These are phyloP conservation scores for Scheffersomyces parashehatae DNA, from an alignment of 1,139 yeast genomes.

Conservation along the genomic window DNA sequence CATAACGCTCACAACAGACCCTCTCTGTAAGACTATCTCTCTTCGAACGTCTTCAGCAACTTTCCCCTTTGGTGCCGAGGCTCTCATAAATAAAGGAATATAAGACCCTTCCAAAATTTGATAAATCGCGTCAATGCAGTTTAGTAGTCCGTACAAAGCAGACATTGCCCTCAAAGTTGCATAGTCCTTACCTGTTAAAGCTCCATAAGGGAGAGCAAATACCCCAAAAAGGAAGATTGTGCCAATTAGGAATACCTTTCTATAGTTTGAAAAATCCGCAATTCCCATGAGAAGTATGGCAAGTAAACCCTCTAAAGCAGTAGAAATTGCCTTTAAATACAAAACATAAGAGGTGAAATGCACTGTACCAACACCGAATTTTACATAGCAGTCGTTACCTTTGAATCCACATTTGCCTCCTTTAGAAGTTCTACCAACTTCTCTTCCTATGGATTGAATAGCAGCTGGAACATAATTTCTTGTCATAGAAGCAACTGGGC, in stretches of 20 bases:
- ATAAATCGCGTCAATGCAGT: constrained; percentile 32
- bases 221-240: constrained; percentile 36
- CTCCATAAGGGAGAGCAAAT: constrained; percentile 41
- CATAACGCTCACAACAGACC: constrained; percentile 40
- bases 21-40: constrained; percentile 29
- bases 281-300: constrained; percentile 42
- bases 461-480: constrained; percentile 46
- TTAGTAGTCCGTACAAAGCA: constrained; percentile 33
- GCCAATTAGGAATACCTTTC: constrained; percentile 32
- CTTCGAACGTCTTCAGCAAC: constrained; percentile 27
- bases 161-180: constrained; percentile 26
- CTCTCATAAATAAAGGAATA: constrained; percentile 46
- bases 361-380: constrained; percentile 36
- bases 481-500: constrained; percentile 47
- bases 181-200: constrained; percentile 24
- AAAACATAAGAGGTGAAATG: constrained; percentile 40
- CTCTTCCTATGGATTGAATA: constrained; percentile 39
- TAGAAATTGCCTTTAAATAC: constrained; percentile 38
- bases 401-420: constrained; percentile 26
- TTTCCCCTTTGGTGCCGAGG: constrained; percentile 16
- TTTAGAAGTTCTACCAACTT: constrained; percentile 28
- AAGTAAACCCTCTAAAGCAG: constrained; percentile 41
- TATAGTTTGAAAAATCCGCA: constrained; percentile 45
- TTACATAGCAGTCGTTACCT: constrained; percentile 43
- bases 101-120: constrained; percentile 46